Percentiles rank a stretch among this genome's conserved stretches.
phyloP scores from a whole-genome alignment of 306 rosid species.

The Chamaecrista fasciculata region DNA sequence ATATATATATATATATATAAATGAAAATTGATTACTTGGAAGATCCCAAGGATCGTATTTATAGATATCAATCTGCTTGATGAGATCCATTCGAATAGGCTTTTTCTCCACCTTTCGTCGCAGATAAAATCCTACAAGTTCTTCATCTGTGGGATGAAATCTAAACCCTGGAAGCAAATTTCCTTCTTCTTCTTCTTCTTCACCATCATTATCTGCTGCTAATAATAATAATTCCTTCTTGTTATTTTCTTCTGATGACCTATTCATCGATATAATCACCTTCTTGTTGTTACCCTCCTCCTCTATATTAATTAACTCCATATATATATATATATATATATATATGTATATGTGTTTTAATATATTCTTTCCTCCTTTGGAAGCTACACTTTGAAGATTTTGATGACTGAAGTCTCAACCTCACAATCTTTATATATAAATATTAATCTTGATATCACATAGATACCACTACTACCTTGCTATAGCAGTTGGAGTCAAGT shows the following conservation, averaged over 20 bases:
- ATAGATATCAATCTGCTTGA: slow-evolving; percentile 89
- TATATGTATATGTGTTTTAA: too few relatives aligned
- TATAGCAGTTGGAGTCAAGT: slow-evolving; percentile 44
- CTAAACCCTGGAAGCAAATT: slow-evolving; percentile 83
- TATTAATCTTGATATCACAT: too few relatives aligned
- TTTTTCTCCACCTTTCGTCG: slow-evolving; percentile 67
- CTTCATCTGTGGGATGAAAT: slow-evolving; percentile 95
- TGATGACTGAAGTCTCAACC: slow-evolving; percentile 11
- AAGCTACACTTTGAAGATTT: not conserved
- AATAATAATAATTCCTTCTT: too few relatives aligned
- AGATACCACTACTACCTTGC: too few relatives aligned
- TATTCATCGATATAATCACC: too few relatives aligned
- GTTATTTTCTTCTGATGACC: not conserved
- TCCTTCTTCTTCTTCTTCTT: not conserved
- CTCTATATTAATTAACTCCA: too few relatives aligned
- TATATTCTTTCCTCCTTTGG: not conserved
- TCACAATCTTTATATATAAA: slow-evolving; percentile 35
- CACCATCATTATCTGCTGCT: too few relatives aligned
- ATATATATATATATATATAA: too few relatives aligned
- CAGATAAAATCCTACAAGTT: slow-evolving; percentile 87
- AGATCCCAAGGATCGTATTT: slow-evolving; percentile 99
- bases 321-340: too few relatives aligned
- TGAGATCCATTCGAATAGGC: slow-evolving; percentile 61
- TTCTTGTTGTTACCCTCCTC: too few relatives aligned
- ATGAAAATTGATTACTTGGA: slow-evolving; percentile 58